Evolutionary conservation across 2,329 filamentous ascomycete species (phyloP), one percentile per base, ranked within the genome.

Genomic region (Gremmenia infestans): DNA sequence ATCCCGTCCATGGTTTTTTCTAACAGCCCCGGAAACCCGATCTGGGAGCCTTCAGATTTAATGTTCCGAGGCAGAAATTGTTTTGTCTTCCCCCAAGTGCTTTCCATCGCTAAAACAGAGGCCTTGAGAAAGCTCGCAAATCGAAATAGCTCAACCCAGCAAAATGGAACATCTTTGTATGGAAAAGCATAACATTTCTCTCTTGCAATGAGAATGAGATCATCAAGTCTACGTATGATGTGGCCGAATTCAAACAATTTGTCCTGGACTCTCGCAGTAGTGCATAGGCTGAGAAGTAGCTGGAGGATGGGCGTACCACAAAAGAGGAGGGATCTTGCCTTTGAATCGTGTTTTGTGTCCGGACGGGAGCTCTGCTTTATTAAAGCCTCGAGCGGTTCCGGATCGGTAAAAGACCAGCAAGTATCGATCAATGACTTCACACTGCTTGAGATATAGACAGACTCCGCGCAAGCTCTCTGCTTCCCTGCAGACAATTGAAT

Each of bases 121-220:
- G 84, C 86, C 62, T 81, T 81, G 65, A 88, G 76, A 11, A 93
- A 78, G 54, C 82, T 81, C 1, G 86, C 82, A 54, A 91, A 87
- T 0, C 86, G 85, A 67, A 89, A 91, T 5, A 92, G 72, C 60
- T 83, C 76, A 23, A 85, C 76, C 89, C 89, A 94, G 65, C 80
- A 82, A 8, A 70, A 67, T 0, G 86, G 87, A 5, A 93, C 80
- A 35, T 84, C 77, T 59, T 80, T 81, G 68, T 83, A 91, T 1
- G 83, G 79, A 59, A 82, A 90, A 4, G 85, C 79, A 64, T 92
- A 87, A 59, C 93, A 81, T 61, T 84, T 87, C 43, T 81, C 74
- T 54, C 84, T 83, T 0, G 86, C 81, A 14, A 88, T 71, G 7
- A 76, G 74, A 5, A 83, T 71, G 15, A 87, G 70, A 55, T 87